Evolutionary conservation across 495 filamentous ascomycete genomes (phyloP).

Genomic region (Apiosordaria backusii): DNA sequence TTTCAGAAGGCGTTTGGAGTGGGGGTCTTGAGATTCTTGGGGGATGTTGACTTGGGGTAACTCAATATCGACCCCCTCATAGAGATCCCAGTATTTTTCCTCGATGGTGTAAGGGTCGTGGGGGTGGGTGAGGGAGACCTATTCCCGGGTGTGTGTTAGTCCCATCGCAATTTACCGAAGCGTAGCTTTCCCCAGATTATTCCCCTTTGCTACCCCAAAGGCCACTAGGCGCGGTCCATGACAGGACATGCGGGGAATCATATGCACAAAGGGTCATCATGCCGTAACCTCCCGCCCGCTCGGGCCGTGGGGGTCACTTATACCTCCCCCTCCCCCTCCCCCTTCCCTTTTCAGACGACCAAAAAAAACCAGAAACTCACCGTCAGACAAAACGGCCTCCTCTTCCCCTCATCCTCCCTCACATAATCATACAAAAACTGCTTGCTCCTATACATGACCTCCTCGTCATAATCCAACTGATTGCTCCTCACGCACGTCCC

Average conservation of each 20-base stretch:
- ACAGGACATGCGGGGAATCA: background rate
- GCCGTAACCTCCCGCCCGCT: background rate
- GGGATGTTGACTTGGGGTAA: conserved; percentile 70
- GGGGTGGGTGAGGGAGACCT: conserved; percentile 74
- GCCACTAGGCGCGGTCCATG: background rate
- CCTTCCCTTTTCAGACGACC: background rate
- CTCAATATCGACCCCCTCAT: conserved; percentile 80
- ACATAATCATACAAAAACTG: conserved; percentile 84
- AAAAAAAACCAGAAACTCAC: conserved; percentile 29
- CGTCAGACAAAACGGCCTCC: conserved; percentile 80
- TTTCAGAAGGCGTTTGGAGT: conserved; percentile 74
- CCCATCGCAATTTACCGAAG: too few relatives aligned
- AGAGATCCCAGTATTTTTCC: conserved; percentile 81
- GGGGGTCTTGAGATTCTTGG: conserved; percentile 73
- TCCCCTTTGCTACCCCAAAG: background rate
- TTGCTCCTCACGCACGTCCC: conserved; percentile 80
- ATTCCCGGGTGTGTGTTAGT: too few relatives aligned
- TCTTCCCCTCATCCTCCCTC: conserved; percentile 55
- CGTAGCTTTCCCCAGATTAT: background rate
- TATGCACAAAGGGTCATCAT: background rate
- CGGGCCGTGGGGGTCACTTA: background rate
- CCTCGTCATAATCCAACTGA: conserved; percentile 92
- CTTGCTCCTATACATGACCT: conserved; percentile 79
- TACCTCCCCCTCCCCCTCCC: background rate
- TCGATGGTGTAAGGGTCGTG: conserved; percentile 91